Evolutionary conservation across 306 rosid genomes (phyloP).

Genomic region (Acacia acuminata): DNA sequence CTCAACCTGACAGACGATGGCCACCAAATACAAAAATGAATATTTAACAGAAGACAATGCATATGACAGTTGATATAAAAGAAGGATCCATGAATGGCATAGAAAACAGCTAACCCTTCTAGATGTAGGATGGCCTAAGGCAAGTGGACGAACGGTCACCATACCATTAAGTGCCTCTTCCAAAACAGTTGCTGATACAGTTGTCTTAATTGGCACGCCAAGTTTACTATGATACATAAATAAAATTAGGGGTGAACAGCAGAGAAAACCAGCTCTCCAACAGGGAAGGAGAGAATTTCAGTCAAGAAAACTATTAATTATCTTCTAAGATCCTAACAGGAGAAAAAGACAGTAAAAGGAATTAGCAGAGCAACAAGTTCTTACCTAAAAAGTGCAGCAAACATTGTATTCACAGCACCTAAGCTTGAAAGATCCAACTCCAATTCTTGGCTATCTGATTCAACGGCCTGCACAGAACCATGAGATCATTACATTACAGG

Average conservation of each 20-base stretch:
- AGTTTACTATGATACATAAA: constrained; percentile 69
- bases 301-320: not conserved
- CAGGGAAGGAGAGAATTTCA: constrained; percentile 4
- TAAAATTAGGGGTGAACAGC: constrained; percentile 19
- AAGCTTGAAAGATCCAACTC: constrained; percentile 98
- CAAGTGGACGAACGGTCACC: constrained; percentile 70
- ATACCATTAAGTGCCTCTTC: constrained; percentile 93
- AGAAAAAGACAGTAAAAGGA: constrained; percentile 17
- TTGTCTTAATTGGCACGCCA: constrained; percentile 98
- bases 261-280: not conserved
- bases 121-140: constrained; percentile 61
- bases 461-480: constrained; percentile 75
- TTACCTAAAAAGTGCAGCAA: constrained; percentile 99
- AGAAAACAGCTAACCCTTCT: constrained; percentile 58
- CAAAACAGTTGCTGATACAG: constrained; percentile 88
- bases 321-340: constrained; percentile 8
- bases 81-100: constrained; percentile 2
- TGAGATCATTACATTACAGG: constrained; percentile 16
- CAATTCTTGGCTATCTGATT: constrained; percentile 88
- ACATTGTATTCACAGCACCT: constrained; percentile 96
- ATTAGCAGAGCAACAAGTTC: constrained; percentile 17
- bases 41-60: constrained; percentile 1
- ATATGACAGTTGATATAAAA: constrained; percentile 8
- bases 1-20: constrained; percentile 70
- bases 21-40: constrained; percentile 23